A percentile compares a stretch with the other conserved stretches of the same genome.
Evolutionary conservation across 1,139 yeast genomes (phyloP).

Genomic region (Kodamaea alishanica): DNA sequence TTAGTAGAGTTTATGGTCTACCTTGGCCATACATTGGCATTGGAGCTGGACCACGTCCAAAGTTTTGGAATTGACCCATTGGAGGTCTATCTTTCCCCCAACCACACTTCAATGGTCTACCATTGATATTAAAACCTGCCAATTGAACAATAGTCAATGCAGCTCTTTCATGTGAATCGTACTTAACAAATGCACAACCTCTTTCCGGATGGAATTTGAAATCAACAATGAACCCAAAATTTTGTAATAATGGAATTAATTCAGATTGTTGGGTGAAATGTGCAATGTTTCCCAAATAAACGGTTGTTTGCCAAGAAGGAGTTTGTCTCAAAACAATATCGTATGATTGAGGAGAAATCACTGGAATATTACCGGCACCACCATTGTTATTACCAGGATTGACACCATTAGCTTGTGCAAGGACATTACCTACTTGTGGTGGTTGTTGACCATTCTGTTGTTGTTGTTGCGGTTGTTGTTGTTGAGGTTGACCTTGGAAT

Average conservation of each 20-base stretch:
- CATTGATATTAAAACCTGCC: slow-evolving; percentile 70
- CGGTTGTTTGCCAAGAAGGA: slow-evolving; percentile 85
- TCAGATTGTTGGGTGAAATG: slow-evolving; percentile 73
- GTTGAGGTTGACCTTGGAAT: slow-evolving; percentile 7
- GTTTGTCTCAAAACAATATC: slow-evolving; percentile 72
- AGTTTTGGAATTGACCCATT: slow-evolving; percentile 34
- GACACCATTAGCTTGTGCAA: slow-evolving; percentile 6
- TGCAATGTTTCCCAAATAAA: slow-evolving; percentile 81
- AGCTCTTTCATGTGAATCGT: slow-evolving; percentile 83
- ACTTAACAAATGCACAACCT: slow-evolving; percentile 83
- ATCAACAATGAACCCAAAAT: slow-evolving; percentile 78
- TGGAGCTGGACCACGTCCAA: slow-evolving; percentile 26
- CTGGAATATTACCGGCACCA: slow-evolving; percentile 18
- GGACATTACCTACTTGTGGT: background rate
- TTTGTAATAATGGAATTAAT: slow-evolving; percentile 70
- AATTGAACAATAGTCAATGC: slow-evolving; percentile 83
- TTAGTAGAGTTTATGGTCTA: slow-evolving; percentile 1
- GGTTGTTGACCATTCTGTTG: slow-evolving; percentile 12
- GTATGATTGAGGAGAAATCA: slow-evolving; percentile 54
- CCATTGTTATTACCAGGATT: background rate
- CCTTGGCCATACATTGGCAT: slow-evolving; percentile 24
- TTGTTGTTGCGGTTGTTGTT: slow-evolving; percentile 8
- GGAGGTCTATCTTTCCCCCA: slow-evolving; percentile 76
- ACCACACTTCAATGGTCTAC: slow-evolving; percentile 77
- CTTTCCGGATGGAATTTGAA: slow-evolving; percentile 78